These are phyloP conservation scores for Pleomassaria siparia DNA, from an alignment of 2,329 filamentous ascomycete species.

Conservation along the genomic window DNA sequence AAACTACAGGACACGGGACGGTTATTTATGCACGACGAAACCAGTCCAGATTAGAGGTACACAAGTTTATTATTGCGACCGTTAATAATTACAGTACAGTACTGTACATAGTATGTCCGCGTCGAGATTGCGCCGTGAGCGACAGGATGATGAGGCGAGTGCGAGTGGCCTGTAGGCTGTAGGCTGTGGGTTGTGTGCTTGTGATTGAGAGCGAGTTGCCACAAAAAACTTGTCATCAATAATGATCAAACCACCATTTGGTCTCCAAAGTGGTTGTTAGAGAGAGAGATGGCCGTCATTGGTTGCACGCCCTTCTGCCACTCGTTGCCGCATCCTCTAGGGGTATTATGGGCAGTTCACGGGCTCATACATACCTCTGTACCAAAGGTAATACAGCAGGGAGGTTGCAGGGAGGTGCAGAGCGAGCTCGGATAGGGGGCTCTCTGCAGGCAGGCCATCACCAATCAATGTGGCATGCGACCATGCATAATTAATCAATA, in stretches of 20 bases:
- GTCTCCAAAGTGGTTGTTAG: background rate
- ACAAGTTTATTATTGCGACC: background rate
- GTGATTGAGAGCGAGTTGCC: too few species aligned
- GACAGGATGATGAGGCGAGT: too few species aligned
- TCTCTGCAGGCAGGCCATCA: background rate
- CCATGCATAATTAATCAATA: too few species aligned
- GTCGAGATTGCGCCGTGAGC: too few species aligned
- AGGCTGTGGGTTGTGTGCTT: too few species aligned
- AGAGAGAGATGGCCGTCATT: background rate
- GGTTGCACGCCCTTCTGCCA: background rate
- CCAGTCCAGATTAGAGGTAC: background rate
- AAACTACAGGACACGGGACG: too few species aligned
- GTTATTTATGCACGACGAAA: slow-evolving; percentile 3
- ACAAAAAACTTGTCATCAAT: background rate
- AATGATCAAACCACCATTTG: background rate
- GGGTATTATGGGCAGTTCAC: background rate
- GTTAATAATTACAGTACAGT: too few species aligned
- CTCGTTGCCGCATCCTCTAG: background rate
- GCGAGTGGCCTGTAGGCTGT: too few species aligned
- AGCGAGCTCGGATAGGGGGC: background rate
- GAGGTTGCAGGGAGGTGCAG: too few species aligned
- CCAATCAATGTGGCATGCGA: background rate
- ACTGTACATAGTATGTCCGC: too few species aligned
- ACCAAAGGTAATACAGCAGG: background rate
- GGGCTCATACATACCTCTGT: too few species aligned